Evolutionary conservation across 1,284 basidiomycete genomes (phyloP).

Genomic region (Ganoderma multipileum): DNA sequence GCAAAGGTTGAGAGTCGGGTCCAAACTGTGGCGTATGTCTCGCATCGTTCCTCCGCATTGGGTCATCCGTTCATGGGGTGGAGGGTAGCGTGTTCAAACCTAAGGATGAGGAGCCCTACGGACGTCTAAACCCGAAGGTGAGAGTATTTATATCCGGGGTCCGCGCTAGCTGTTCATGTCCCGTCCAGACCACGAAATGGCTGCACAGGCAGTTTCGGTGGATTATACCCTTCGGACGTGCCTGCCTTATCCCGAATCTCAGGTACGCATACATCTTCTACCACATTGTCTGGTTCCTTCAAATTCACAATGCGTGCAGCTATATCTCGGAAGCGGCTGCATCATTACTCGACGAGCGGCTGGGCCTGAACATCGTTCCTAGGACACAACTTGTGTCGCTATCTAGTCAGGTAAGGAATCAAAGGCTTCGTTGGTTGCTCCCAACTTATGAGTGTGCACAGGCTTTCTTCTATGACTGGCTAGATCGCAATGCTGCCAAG

Average conservation of each 20-base stretch:
- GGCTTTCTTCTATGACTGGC: conserved; percentile 92
- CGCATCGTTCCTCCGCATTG: background rate
- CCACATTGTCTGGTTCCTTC: background rate
- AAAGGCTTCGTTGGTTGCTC: background rate
- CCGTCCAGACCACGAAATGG: conserved; percentile 84
- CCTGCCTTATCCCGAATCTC: conserved; percentile 86
- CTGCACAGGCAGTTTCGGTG: conserved; percentile 85
- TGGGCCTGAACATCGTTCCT: conserved; percentile 84
- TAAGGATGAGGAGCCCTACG: conserved; percentile 90
- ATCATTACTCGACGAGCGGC: conserved; percentile 80
- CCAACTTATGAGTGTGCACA: background rate
- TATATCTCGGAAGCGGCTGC: conserved; percentile 86
- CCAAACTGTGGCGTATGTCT: conserved; percentile 78
- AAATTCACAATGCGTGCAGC: conserved; percentile 39
- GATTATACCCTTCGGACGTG: conserved; percentile 86
- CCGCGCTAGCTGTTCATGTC: conserved; percentile 14
- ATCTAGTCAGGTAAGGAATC: conserved; percentile 68
- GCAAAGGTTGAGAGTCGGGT: conserved; percentile 73
- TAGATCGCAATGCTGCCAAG: conserved; percentile 79
- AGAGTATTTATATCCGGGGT: conserved; percentile 5
- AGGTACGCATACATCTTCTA: conserved; percentile 47
- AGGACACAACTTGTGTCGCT: conserved; percentile 85
- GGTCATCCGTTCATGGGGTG: conserved; percentile 10
- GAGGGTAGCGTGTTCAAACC: conserved; percentile 82
- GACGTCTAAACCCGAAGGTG: conserved; percentile 83